Percentiles rank a stretch among this genome's conserved stretches.
These are phyloP conservation scores for Petrea volubilis DNA, from an alignment of 257 asterid genomes.

Conservation along the genomic window DNA sequence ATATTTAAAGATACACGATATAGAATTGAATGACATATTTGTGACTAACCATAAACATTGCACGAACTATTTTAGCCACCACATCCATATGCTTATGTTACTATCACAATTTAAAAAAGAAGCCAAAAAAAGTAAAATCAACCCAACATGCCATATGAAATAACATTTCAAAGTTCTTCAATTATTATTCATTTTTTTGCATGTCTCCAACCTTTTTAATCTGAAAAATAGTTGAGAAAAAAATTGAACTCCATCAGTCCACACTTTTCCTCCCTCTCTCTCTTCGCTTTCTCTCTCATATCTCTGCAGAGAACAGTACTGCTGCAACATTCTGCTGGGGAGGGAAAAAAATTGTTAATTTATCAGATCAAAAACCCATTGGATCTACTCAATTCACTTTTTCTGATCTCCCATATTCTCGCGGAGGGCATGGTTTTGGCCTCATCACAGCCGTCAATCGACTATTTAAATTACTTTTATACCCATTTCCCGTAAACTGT, in stretches of 20 bases:
- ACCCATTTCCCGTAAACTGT: conserved; percentile 11
- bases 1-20: too few relatives aligned
- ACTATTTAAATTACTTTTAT: not conserved
- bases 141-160: not conserved
- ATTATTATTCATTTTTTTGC: not conserved
- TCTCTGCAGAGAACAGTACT: conserved; percentile 23
- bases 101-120: not conserved
- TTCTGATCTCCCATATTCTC: conserved; percentile 32
- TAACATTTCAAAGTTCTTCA: not conserved
- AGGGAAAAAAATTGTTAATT: conserved; percentile 29
- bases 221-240: not conserved
- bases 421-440: not conserved
- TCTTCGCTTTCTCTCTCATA: conserved; percentile 20
- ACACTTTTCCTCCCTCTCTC: conserved; percentile 33
- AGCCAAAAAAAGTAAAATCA: not conserved
- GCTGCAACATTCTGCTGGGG: conserved; percentile 34
- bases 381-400: conserved; percentile 27
- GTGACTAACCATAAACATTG: not conserved
- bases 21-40: too few relatives aligned
- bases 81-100: not conserved
- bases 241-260: conserved; percentile 37
- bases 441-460: conserved; percentile 26
- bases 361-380: conserved; percentile 36
- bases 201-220: not conserved
- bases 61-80: not conserved